phyloP scores from a whole-genome alignment of 202 grass and related monocot genomes.

The Schoenoplectus tabernaemontani region DNA sequence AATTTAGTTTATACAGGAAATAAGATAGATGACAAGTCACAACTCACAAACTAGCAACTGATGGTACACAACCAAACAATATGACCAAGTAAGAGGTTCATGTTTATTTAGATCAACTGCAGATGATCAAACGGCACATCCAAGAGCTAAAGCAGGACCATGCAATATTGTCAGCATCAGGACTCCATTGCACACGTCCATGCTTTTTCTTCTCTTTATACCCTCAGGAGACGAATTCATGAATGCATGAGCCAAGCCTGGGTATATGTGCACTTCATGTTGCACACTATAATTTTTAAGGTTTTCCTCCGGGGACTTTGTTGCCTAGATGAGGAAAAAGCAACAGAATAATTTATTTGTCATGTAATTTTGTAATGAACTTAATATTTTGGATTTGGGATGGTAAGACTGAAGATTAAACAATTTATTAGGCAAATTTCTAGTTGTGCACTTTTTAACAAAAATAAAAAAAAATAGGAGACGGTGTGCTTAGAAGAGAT shows the following conservation, averaged over 20 bases:
- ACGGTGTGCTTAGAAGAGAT: background rate
- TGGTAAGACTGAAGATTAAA: too few species aligned
- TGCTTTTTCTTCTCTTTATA: conserved; percentile 64
- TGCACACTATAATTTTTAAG: conserved; percentile 56
- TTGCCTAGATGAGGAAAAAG: conserved; percentile 46
- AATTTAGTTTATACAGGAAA: background rate
- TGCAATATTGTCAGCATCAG: conserved; percentile 41
- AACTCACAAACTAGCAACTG: background rate
- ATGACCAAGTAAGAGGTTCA: background rate
- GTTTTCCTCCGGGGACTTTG: conserved; percentile 78
- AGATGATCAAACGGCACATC: conserved; percentile 38
- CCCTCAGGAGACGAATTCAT: conserved; percentile 81
- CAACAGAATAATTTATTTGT: background rate
- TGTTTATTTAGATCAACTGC: background rate
- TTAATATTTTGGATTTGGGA: background rate
- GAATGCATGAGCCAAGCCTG: conserved; percentile 63
- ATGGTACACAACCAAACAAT: background rate
- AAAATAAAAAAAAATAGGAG: background rate
- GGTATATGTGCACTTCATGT: conserved; percentile 76
- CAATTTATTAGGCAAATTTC: too few species aligned
- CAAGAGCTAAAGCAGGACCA: conserved; percentile 76
- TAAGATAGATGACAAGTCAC: background rate
- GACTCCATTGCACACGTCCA: conserved; percentile 60
- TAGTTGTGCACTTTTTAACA: background rate
- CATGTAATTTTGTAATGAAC: background rate